Evolutionary conservation across 2,329 filamentous ascomycete species (phyloP), one percentile per base, ranked within the genome.

Genomic region (Peltaster fructicola): DNA sequence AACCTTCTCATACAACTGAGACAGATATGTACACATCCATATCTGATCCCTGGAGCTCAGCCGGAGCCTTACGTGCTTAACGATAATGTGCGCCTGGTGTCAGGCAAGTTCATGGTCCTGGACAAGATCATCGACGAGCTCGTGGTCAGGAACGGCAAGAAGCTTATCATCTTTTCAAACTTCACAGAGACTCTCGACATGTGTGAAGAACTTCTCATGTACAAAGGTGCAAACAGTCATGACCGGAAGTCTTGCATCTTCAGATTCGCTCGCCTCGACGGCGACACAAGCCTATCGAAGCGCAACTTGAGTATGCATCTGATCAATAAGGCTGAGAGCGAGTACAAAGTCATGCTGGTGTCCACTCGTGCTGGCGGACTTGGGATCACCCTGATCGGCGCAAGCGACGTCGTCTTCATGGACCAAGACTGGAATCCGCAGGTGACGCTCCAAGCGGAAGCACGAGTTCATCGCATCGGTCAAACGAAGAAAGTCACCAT

Each of bases 401-500:
- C 63, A 1, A 61, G 57, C 5, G 59, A 63, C n/a, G 57, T 67
- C 3, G 51, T 68, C 6, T 67, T 68, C 40, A 39, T 68, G 1
- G 64, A 69, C 18, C 56, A 63, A 20, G 59, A 65, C 24, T 65
- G 58, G 57, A 65, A 66, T 20, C 61, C 61, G 0, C 61, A 64
- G 29, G 50, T 61, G 4, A 63, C 57, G 23, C 38, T 63, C 1
- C 63, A 67, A 32, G 63, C 63, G 0, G 62, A 66, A 38, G 58
- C 62, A 3, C 49, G 63, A 14, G 59, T 61, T 1, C 62, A 67
- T 29, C 51, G 63, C 2, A 65, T 67, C 18, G 63, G 63, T 0
- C 63, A 68, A 37, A 63, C 52, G 0, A 51, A 59, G 26, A 54
- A 57, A 8, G 63, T 67, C 0, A 63, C 59, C 0, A 51, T 69